Evolutionary conservation across 495 filamentous ascomycete species (phyloP), one percentile per base, ranked within the genome.

Genomic region (Clavariopsis aquatica): DNA sequence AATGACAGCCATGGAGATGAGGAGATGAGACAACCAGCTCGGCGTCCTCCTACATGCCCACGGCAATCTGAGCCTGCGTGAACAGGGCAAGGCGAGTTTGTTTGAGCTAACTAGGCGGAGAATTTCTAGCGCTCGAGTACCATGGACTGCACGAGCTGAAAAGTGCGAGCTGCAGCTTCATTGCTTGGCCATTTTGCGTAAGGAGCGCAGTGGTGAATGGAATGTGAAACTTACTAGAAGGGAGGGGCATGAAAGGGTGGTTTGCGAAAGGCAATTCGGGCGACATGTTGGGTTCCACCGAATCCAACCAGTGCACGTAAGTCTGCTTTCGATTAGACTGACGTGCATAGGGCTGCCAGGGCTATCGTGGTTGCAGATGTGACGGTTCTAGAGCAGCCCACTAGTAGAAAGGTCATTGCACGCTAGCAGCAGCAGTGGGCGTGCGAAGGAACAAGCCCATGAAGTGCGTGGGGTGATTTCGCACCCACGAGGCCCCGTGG

Each of bases 281-380:
- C 38, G 38, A 43, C 4, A 17, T 6, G 13, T 43, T 7, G 8
- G 38, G 12, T 43, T 43, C 13, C 9, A 15, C n/a, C 3, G 3
- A 43, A 3, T 51, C 38, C 47, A 51, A 23, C 47, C 22, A 51
- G n/a, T 22, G 47, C 22, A 51, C 26, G 22, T 17, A 23, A n/a
- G 10, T 53, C 51, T 31, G 10, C 28, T 53, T 53, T 29, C 51
- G 51, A 19, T 10, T 15, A 53, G 24, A 53, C 23, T 53, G 26
- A 31, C 26, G 51, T 53, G 24, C 26, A 27, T 53, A 31, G 20
- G 51, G 51, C 51, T 53, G 51, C 26, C 51, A 53, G 23, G 51
- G 51, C 23, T 19, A 53, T 19, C 23, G 51, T 28, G 51, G 51
- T 31, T 8, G 3, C 19, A 15, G 51, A 31, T 29, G 15, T 29